Evolutionary conservation across 2,329 filamentous ascomycete genomes (phyloP), one percentile per base, ranked within the genome.

Genomic region (Rutstroemia sp.): DNA sequence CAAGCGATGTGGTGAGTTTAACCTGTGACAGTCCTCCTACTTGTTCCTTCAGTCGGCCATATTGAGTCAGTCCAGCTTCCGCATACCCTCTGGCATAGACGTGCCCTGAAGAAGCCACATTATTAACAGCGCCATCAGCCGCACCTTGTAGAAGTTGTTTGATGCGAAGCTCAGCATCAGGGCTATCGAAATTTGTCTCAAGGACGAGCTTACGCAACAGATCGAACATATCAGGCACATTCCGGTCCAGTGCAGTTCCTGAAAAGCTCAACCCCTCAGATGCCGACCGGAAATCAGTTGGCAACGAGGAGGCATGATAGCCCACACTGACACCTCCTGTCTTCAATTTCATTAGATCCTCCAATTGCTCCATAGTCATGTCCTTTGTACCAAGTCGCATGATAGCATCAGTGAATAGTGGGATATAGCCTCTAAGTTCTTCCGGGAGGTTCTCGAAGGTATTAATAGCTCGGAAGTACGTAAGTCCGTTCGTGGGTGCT

Each of bases 271-370:
- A 75, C 0, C 94, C 94, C 72, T 99, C 94, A 17, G 81, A 84
- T 8, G 85, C 87, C 25, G 80, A 76, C 30, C 80, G 78, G 54
- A 89, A 83, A 62, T 92, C 82, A 1, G 79, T 79, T 0, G 92
- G 89, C 2, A 85, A 90, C 0, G 92, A 82, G 0, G 87, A 84
- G n/a, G 87, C 82, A 72, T 95, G 88, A 64, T 96, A 92, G 1
- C 87, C 85, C 16, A 95, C 84, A 2, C 86, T 88, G 39, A 99
- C 82, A 9, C 94, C 94, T 19, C 94, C 94, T 1, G 94, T 97
- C 75, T 95, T 95, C 30, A 97, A 79, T 71, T 97, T 97, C 71
- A 99, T 96, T 55, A 92, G 73, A 67, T 97, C 94, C 71, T 99
- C 94, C 51, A 97, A 81, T 70, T 96, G 86, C 70, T 96, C 94